phyloP scores from a whole-genome alignment of 345 rosid genomes.

The Streptanthus diversifolius region DNA sequence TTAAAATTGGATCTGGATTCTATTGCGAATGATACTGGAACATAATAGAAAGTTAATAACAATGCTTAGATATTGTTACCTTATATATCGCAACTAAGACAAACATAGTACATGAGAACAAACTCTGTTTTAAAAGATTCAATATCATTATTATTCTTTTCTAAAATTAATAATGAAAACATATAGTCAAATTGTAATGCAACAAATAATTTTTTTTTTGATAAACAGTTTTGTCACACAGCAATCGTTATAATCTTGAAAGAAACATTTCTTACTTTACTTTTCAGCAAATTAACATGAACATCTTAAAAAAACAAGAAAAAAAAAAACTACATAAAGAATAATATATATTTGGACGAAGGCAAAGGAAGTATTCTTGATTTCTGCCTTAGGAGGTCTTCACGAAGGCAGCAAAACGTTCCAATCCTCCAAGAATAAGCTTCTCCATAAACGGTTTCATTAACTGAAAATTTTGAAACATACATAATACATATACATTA shows the following conservation, averaged over 20 bases:
- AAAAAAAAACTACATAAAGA: neutral
- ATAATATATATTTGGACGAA: constrained; percentile 2
- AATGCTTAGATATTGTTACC: no score
- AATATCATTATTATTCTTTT: neutral
- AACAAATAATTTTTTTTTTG: neutral
- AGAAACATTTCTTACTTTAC: neutral
- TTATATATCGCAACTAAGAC: no score
- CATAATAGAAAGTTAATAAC: neutral
- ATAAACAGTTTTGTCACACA: neutral
- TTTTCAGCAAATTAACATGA: neutral
- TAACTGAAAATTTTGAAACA: constrained; percentile 38
- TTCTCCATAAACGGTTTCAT: constrained; percentile 77
- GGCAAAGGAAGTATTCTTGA: neutral
- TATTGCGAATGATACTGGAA: neutral
- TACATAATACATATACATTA: neutral
- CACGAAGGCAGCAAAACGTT: constrained; percentile 48
- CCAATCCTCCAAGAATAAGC: constrained; percentile 61
- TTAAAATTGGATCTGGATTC: neutral
- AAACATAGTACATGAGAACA: neutral
- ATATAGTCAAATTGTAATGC: neutral
- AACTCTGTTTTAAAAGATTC: neutral
- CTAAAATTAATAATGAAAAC: neutral
- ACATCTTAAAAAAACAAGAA: neutral
- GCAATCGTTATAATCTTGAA: neutral
- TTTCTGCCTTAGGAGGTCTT: constrained; percentile 15